phyloP scores from a whole-genome alignment of 192 early-diverging fungal genomes.

The Ambispora gerdemannii region DNA sequence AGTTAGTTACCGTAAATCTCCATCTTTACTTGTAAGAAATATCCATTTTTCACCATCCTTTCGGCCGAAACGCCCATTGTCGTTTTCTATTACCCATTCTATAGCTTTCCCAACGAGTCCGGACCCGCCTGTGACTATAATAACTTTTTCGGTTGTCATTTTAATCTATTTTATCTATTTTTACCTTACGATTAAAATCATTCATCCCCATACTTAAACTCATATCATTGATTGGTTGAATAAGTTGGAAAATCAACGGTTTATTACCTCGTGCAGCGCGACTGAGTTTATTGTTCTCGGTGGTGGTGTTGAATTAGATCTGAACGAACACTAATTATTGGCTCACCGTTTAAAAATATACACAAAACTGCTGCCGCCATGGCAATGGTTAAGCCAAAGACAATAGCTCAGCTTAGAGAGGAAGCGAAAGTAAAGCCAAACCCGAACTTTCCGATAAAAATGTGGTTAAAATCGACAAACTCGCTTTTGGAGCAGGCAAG shows the following conservation, averaged over 20 bases:
- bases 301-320: too few species aligned
- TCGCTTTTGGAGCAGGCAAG: not conserved
- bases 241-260: too few species aligned
- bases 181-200: too few species aligned
- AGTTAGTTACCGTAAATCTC: slow-evolving; percentile 71
- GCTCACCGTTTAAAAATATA: too few species aligned
- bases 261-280: too few species aligned
- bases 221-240: too few species aligned
- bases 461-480: not conserved
- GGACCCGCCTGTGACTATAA: slow-evolving; percentile 76
- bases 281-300: too few species aligned
- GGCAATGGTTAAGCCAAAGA: too few species aligned
- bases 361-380: too few species aligned
- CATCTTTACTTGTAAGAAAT: slow-evolving; percentile 72
- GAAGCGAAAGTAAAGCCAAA: not conserved
- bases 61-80: slow-evolving; percentile 49
- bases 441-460: not conserved
- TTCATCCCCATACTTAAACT: too few species aligned
- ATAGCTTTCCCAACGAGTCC: slow-evolving; percentile 78
- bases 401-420: not conserved
- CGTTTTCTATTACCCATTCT: slow-evolving; percentile 63
- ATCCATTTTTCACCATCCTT: slow-evolving; percentile 70
- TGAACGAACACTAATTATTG: too few species aligned
- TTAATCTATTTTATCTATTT: too few species aligned
- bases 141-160: slow-evolving; percentile 39